A percentile compares a stretch with the other conserved stretches of the same genome.
These are phyloP conservation scores for Flueggea neowawraea DNA, from an alignment of 441 rosid genomes.

Conservation along the genomic window DNA sequence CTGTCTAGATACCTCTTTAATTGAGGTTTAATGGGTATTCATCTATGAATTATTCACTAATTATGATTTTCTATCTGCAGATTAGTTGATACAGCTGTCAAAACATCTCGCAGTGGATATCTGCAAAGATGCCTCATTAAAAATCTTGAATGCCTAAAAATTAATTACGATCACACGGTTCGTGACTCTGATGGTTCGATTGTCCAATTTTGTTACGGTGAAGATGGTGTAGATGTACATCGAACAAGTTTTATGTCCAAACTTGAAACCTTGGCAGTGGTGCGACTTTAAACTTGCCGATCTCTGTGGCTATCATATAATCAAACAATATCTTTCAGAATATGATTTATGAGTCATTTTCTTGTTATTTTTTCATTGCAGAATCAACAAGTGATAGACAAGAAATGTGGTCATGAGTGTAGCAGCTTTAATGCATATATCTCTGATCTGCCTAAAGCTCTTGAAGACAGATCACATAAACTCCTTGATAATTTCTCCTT, in stretches of 20 bases:
- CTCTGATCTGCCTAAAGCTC: slow-evolving; percentile 60
- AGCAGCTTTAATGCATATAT: slow-evolving; percentile 45
- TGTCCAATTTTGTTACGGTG: slow-evolving; percentile 94
- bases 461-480: slow-evolving; percentile 65
- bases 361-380: slow-evolving; percentile 28
- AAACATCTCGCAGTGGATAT: slow-evolving; percentile 99
- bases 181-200: slow-evolving; percentile 98
- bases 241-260: slow-evolving; percentile 74
- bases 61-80: slow-evolving; percentile 41
- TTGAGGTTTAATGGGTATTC: too few species aligned
- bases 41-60: not conserved
- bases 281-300: slow-evolving; percentile 28
- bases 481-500: slow-evolving; percentile 46
- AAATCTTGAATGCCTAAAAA: slow-evolving; percentile 93
- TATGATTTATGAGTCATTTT: slow-evolving; percentile 8
- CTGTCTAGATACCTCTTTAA: too few species aligned
- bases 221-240: slow-evolving; percentile 99
- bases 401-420: slow-evolving; percentile 42
- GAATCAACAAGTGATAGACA: slow-evolving; percentile 70
- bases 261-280: slow-evolving; percentile 64
- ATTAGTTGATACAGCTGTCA: slow-evolving; percentile 99
- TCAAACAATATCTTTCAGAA: slow-evolving; percentile 1
- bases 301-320: slow-evolving; percentile 11
- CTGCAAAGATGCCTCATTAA: slow-evolving; percentile 98
- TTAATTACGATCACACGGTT: slow-evolving; percentile 89